Evolutionary conservation across 805 yeast species (phyloP).

Genomic region (Barnettozyma salicaria): DNA sequence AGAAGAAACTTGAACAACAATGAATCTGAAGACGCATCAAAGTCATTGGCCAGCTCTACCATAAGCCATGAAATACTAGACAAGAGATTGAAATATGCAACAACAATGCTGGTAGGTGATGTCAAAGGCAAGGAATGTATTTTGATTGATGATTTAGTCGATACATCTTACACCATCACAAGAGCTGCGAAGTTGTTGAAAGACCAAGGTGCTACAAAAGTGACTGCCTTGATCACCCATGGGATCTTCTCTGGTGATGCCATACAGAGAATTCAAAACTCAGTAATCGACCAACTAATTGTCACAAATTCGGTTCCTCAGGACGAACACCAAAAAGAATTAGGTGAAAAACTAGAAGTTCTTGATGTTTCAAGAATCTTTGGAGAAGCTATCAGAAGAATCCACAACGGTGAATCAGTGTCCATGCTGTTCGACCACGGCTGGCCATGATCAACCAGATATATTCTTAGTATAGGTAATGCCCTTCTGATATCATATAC

Average conservation of each 20-base stretch:
- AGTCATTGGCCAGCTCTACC: slow-evolving; percentile 10
- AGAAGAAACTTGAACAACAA: slow-evolving; percentile 40
- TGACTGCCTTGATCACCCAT: slow-evolving; percentile 86
- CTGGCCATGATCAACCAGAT: slow-evolving; percentile 26
- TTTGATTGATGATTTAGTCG: slow-evolving; percentile 89
- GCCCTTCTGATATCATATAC: no score
- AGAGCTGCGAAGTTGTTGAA: slow-evolving; percentile 88
- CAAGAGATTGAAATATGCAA: slow-evolving; percentile 44
- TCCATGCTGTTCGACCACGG: slow-evolving; percentile 88
- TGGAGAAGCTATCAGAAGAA: slow-evolving; percentile 93
- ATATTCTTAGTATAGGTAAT: no score
- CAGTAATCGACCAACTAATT: slow-evolving; percentile 75
- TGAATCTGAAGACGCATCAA: slow-evolving; percentile 21
- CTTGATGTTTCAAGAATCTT: slow-evolving; percentile 83
- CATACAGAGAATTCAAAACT: slow-evolving; percentile 54
- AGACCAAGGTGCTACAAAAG: slow-evolving; percentile 86
- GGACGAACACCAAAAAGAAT: slow-evolving; percentile 41
- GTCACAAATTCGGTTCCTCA: slow-evolving; percentile 94
- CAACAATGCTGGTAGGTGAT: slow-evolving; percentile 95
- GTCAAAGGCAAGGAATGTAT: slow-evolving; percentile 82
- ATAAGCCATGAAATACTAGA: slow-evolving; percentile 4
- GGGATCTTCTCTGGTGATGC: slow-evolving; percentile 95
- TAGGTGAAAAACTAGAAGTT: slow-evolving; percentile 66
- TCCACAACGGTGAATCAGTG: slow-evolving; percentile 95
- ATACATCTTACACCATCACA: slow-evolving; percentile 86